Evolutionary conservation across 495 filamentous ascomycete genomes (phyloP), one percentile per base, ranked within the genome.

Genomic region (Aspergillus steynii): DNA sequence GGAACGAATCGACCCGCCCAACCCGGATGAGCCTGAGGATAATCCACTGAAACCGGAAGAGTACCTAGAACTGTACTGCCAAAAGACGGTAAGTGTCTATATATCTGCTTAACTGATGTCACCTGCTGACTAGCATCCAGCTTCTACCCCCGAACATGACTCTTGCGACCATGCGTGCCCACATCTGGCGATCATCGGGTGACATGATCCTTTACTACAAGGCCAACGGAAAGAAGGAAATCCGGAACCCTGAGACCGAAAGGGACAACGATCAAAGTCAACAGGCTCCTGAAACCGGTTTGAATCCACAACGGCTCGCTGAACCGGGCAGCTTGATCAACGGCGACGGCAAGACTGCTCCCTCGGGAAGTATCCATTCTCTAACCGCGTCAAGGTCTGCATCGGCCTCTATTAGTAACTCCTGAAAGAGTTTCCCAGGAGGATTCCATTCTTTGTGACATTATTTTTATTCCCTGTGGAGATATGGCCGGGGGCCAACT

Each of bases 171-270:
- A 86, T 99, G 29, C 87, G 92, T 51, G 85, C 91, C 6, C 91
- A 96, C 66, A 79, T 98, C 50, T 99, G 96, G 95, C 90, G 95
- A 62, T 90, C 88, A 28, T 90, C 90, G 12, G 92, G 89, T 55
- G 95, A 99, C 72, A 90, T 99, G 67, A 73, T 96, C 31, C 78
- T 99, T 42, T 85, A 90, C 64, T 99, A 98, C 82, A 94, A 93
- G 68, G 82, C 91, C 31, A 98, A 97, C 64, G 92, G 92, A 27
- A 85, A 85, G 71, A 91, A 91, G 55, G 71, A 74, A 50, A 77
- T 80, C 29, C 70, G 59, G 37, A 62, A 70, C 5, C 68, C 74
- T 1, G 65, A 57, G 4, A 62, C 61, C 47, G 42, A 57, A 12
- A 49, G 65, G 48, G 65, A 71, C 45, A 32, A 28, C 56, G 31